Conservation (phyloP, 2,329 filamentous ascomycete genomes). For the Pestalotiopsis sp. region DNA sequence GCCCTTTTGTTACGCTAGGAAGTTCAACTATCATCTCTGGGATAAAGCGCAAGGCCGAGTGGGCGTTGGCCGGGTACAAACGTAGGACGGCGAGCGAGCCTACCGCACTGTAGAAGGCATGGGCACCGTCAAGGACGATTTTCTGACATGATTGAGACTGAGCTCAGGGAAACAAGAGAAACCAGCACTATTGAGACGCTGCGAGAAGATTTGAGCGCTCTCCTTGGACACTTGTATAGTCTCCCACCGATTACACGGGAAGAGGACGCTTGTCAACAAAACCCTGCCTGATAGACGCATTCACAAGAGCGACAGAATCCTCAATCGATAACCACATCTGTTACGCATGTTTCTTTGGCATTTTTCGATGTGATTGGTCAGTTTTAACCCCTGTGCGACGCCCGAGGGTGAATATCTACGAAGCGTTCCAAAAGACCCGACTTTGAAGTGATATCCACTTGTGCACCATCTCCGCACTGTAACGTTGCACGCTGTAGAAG, state of each 20-base stretch:
- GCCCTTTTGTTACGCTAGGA: neutral
- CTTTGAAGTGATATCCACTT: neutral
- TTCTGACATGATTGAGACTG: too few relatives aligned
- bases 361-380: neutral
- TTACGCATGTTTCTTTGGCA: neutral
- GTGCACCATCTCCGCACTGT: neutral
- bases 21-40: conserved; percentile 14
- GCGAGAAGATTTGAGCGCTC: too few relatives aligned
- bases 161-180: too few relatives aligned
- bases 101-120: conserved; percentile 16
- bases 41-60: neutral
- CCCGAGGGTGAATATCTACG: neutral
- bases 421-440: neutral
- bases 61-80: neutral
- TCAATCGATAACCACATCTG: neutral
- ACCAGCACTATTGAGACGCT: too few relatives aligned
- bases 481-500: neutral
- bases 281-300: too few relatives aligned
- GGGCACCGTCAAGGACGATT: neutral
- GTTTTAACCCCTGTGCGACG: neutral
- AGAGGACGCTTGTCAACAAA: too few relatives aligned
- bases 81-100: conserved; percentile 21
- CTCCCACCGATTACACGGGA: too few relatives aligned
- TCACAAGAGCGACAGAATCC: neutral
- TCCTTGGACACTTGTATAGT: too few relatives aligned